A percentile compares a stretch with the other conserved stretches of the same genome.
Conservation (phyloP, 768 basidiomycete genomes). For the Hortiboletus campestris region DNA sequence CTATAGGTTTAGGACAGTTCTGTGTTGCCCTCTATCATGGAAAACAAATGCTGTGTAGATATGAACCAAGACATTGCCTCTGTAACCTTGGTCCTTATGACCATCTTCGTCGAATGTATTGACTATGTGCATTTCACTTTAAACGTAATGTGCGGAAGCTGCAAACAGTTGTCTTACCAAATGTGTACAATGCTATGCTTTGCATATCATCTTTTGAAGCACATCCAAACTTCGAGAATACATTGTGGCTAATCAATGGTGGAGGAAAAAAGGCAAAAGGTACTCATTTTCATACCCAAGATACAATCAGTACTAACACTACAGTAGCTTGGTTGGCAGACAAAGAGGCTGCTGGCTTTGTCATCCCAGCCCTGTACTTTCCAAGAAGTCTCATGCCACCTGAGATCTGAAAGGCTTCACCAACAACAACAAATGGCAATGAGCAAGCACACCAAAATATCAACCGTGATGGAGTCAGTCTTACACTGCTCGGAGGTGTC, state of each 20-base stretch:
- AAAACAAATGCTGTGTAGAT: background rate
- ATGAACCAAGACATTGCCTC: background rate
- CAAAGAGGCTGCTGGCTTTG: background rate
- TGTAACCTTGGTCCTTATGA: background rate
- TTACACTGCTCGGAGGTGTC: constrained; percentile 4
- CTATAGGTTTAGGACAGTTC: background rate
- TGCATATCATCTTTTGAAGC: constrained; percentile 4
- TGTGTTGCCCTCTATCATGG: background rate
- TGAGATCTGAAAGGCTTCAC: background rate
- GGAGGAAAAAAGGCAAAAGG: constrained; percentile 1
- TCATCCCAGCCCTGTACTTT: constrained; percentile 2
- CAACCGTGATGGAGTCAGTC: constrained; percentile 4
- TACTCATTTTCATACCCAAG: background rate
- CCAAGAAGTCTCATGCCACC: background rate
- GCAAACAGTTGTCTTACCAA: background rate
- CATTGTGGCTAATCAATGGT: background rate
- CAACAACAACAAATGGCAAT: constrained; percentile 12
- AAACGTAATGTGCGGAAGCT: background rate
- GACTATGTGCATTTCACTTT: background rate
- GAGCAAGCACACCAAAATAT: constrained; percentile 7
- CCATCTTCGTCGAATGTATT: background rate
- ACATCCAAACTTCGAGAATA: background rate
- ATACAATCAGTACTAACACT: background rate
- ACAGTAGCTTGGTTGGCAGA: constrained; percentile 5
- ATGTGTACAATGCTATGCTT: background rate